Conservation (phyloP, 2,329 filamentous ascomycete species). For the Clarireedia homoeocarpa region DNA sequence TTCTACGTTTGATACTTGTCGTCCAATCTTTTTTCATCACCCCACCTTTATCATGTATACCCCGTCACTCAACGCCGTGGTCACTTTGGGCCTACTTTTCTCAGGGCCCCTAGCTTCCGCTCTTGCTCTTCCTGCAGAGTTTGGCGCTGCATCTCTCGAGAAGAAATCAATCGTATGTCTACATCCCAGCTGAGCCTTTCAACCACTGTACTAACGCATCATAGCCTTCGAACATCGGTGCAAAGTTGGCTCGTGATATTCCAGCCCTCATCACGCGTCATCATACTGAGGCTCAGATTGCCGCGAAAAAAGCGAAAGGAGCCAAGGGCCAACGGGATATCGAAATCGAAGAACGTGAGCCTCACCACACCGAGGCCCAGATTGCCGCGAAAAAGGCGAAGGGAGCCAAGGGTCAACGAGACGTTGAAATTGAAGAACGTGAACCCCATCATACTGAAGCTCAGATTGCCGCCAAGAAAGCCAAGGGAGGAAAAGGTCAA, state of each 20-base stretch:
- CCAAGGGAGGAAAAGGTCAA: not conserved
- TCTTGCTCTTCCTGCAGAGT: slow-evolving; percentile 13
- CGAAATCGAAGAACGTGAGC: no score
- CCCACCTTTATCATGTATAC: slow-evolving; percentile 22
- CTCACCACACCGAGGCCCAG: no score
- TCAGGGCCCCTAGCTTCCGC: slow-evolving; percentile 21
- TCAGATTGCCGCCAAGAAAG: no score
- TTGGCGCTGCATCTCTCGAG: slow-evolving; percentile 4
- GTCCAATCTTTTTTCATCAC: slow-evolving; percentile 12
- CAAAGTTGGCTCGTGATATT: not conserved
- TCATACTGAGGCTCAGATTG: slow-evolving; percentile 13
- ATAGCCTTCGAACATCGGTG: not conserved
- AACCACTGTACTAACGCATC: not conserved
- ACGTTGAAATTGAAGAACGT: no score
- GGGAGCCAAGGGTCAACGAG: no score
- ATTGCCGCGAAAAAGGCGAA: no score
- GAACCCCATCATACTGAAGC: no score
- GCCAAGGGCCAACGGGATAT: not conserved
- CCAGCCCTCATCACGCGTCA: slow-evolving; percentile 11
- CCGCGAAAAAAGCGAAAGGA: slow-evolving; percentile 17
- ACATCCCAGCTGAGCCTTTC: no score
- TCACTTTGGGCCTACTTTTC: slow-evolving; percentile 24
- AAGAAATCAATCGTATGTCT: slow-evolving; percentile 13
- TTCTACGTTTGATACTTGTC: slow-evolving; percentile 15
- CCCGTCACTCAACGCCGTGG: slow-evolving; percentile 20